These are phyloP conservation scores for Microbotryum intermedium DNA, from an alignment of 1,284 basidiomycete species.

Conservation along the genomic window DNA sequence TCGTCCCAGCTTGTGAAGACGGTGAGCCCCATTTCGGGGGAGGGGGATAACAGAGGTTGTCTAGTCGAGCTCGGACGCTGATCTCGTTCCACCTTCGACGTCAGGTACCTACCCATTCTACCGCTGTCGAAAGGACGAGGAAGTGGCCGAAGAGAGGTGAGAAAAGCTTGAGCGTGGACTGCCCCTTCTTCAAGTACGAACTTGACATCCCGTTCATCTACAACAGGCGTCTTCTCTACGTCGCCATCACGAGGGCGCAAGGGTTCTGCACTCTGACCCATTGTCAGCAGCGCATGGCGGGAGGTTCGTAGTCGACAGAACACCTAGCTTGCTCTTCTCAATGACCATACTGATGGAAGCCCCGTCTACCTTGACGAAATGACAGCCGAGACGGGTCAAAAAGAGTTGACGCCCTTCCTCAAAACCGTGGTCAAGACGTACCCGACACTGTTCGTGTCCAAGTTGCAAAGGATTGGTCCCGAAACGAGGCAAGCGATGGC, in stretches of 20 bases:
- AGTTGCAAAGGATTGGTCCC: constrained; percentile 18
- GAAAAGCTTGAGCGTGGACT: constrained; percentile 15
- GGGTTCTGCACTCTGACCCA: constrained; percentile 59
- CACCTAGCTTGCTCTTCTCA: not conserved
- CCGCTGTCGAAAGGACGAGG: constrained; percentile 52
- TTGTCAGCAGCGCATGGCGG: constrained; percentile 28
- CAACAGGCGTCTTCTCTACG: constrained; percentile 67
- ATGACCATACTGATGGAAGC: not conserved
- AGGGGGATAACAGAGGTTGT: too few relatives aligned
- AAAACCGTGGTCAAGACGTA: constrained; percentile 2
- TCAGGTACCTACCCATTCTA: constrained; percentile 69
- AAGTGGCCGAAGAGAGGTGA: constrained; percentile 72
- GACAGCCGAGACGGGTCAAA: constrained; percentile 11
- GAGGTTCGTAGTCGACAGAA: constrained; percentile 17
- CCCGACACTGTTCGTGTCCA: constrained; percentile 17
- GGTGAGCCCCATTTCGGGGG: not conserved
- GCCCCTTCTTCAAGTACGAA: not conserved
- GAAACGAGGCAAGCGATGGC: constrained; percentile 16
- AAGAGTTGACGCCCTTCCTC: constrained; percentile 18
- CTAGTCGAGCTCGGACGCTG: not conserved
- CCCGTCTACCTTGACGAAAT: rapidly evolving
- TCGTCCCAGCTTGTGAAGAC: constrained; percentile 50
- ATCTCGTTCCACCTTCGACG: constrained; percentile 49
- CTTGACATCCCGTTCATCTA: not conserved
- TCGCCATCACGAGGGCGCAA: constrained; percentile 83